Percentiles rank a stretch among this genome's conserved stretches.
Evolutionary conservation across 2,329 filamentous ascomycete genomes (phyloP).

Genomic region (Aspergillus pseudoglaucus): DNA sequence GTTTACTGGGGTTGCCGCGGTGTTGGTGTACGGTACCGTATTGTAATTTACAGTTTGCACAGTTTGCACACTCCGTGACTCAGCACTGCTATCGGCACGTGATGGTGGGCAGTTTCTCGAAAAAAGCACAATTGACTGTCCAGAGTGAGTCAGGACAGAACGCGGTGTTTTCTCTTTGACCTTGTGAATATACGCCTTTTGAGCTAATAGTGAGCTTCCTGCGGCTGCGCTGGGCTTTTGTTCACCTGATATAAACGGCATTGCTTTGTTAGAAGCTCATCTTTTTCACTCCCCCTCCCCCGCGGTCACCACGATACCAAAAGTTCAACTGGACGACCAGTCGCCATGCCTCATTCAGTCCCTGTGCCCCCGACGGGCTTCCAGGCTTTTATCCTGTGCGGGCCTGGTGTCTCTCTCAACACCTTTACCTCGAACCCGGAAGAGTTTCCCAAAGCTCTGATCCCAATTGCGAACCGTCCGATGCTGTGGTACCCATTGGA

Average conservation of each 20-base stretch:
- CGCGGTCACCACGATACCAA: not conserved
- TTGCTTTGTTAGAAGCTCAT: not conserved
- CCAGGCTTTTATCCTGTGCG: slow-evolving; percentile 44
- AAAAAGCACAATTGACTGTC: slow-evolving; percentile 1
- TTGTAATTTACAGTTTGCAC: slow-evolving; percentile 16
- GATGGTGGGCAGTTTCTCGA: slow-evolving; percentile 2
- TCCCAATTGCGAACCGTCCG: slow-evolving; percentile 45
- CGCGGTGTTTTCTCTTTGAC: not conserved
- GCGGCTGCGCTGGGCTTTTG: not conserved
- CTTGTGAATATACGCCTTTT: not conserved
- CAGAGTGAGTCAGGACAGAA: not conserved
- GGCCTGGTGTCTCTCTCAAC: slow-evolving; percentile 44
- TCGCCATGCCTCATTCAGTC: slow-evolving; percentile 24
- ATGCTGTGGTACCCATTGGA: slow-evolving; percentile 47
- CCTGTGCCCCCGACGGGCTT: slow-evolving; percentile 53
- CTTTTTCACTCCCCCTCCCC: not conserved
- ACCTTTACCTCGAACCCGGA: slow-evolving; percentile 46
- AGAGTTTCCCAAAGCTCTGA: slow-evolving; percentile 43
- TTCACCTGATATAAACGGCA: not conserved
- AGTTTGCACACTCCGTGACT: slow-evolving; percentile 20
- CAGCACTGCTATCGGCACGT: slow-evolving; percentile 8
- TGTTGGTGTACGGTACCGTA: slow-evolving; percentile 3
- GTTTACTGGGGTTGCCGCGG: slow-evolving; percentile 16
- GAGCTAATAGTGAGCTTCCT: not conserved
- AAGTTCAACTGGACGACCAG: not conserved